Percentiles rank a stretch among this genome's conserved stretches.
Evolutionary conservation across 73 alveolate genomes (phyloP).

Genomic region (Tetrahymena elliotti): DNA sequence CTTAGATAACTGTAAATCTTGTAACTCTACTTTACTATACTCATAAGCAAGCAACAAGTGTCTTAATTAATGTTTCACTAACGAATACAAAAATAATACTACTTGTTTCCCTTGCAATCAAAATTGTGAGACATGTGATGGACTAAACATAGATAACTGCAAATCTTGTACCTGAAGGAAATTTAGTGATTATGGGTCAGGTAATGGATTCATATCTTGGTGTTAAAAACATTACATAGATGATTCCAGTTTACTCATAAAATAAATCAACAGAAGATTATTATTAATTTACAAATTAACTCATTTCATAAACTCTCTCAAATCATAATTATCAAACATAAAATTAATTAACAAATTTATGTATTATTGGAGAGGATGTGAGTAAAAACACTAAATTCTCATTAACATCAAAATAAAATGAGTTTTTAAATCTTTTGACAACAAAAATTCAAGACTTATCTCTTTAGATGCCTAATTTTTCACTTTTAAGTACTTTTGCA

Average conservation of each 20-base stretch:
- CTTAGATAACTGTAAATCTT: too few species aligned
- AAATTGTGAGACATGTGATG: too few species aligned
- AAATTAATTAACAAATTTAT: too few species aligned
- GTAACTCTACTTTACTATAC: too few species aligned
- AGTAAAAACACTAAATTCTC: background rate
- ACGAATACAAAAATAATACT: too few species aligned
- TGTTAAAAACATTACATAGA: background rate
- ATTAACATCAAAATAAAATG: background rate
- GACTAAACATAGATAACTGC: too few species aligned
- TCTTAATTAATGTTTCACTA: too few species aligned
- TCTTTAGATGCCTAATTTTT: background rate
- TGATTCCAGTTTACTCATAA: background rate
- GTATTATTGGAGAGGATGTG: background rate
- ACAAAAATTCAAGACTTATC: background rate
- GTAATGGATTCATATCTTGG: background rate
- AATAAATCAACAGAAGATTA: background rate
- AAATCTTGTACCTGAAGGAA: too few species aligned
- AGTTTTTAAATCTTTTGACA: too few species aligned
- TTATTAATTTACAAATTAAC: background rate
- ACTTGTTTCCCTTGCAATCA: too few species aligned
- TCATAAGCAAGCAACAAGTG: too few species aligned
- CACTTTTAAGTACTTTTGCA: background rate
- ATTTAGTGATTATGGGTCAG: too few species aligned
- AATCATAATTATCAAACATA: background rate
- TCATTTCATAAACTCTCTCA: background rate